Conservation (phyloP, 257 asterid genomes). For the Jacaranda copaia region DNA sequence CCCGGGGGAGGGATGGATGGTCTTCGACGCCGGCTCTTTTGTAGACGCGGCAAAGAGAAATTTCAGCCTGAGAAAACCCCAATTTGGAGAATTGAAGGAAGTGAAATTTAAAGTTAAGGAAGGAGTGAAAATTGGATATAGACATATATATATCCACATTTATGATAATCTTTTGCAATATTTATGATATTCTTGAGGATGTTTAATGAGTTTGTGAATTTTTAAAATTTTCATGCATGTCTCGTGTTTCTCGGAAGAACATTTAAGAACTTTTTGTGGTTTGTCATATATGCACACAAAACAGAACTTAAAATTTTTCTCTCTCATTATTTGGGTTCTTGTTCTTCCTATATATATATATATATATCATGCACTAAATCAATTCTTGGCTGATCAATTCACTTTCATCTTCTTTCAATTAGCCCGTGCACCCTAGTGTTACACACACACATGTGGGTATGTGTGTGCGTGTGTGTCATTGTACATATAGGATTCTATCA, state of each 20-base stretch:
- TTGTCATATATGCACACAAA: background rate
- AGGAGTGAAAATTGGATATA: background rate
- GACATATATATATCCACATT: background rate
- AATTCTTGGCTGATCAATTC: background rate
- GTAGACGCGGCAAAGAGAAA: conserved; percentile 86
- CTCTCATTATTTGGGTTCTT: background rate
- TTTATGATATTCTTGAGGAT: background rate
- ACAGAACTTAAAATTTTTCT: background rate
- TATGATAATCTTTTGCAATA: background rate
- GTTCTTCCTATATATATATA: background rate
- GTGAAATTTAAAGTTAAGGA: background rate
- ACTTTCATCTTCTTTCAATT: background rate
- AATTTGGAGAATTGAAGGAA: too few species aligned
- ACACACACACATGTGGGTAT: background rate
- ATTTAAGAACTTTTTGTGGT: conserved; percentile 16
- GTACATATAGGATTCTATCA: background rate
- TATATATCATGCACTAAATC: background rate
- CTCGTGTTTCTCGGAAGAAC: conserved; percentile 31
- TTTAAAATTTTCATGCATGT: conserved; percentile 22
- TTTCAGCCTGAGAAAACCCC: conserved; percentile 63
- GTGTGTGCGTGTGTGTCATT: background rate
- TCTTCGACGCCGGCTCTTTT: conserved; percentile 87
- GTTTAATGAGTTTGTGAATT: conserved; percentile 10
- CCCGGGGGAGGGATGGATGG: conserved; percentile 74
- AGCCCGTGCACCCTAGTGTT: background rate